Evolutionary conservation across 2,329 filamentous ascomycete genomes (phyloP).

Genomic region (Aspergillus spinulosporus): DNA sequence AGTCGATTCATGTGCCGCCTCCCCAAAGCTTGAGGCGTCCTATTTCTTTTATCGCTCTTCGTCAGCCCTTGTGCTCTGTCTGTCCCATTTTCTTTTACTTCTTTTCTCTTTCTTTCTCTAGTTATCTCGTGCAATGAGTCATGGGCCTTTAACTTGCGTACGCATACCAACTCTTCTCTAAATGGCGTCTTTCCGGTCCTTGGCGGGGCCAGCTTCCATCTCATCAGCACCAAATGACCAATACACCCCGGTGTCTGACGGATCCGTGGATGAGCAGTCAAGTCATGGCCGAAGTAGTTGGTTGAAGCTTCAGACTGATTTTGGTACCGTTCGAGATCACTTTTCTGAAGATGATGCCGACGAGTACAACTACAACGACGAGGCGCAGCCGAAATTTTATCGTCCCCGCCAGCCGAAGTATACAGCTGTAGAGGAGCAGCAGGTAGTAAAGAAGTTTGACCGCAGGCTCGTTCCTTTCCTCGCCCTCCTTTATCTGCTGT

Average conservation of each 20-base stretch:
- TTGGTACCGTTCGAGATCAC: constrained; percentile 24
- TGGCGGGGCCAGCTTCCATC: constrained; percentile 30
- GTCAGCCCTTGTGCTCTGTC: neutral
- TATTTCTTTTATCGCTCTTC: constrained; percentile 1
- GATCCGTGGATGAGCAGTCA: constrained; percentile 28
- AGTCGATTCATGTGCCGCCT: too few relatives aligned
- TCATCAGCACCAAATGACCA: constrained; percentile 27
- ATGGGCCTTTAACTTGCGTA: constrained; percentile 7
- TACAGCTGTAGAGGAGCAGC: constrained; percentile 66
- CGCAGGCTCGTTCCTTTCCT: constrained; percentile 75
- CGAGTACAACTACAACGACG: constrained; percentile 31
- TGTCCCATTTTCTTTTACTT: neutral
- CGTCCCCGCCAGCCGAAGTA: constrained; percentile 33
- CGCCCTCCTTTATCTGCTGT: constrained; percentile 77
- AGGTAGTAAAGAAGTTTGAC: constrained; percentile 74
- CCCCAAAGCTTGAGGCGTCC: neutral
- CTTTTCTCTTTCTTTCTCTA: neutral
- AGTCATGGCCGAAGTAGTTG: constrained; percentile 23
- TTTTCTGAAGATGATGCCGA: constrained; percentile 27
- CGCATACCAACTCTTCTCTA: neutral
- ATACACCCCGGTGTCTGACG: constrained; percentile 38
- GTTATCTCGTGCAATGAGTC: neutral
- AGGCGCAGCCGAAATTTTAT: constrained; percentile 18
- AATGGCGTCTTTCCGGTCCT: constrained; percentile 30
- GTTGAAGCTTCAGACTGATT: constrained; percentile 39